Conservation (phyloP, 2,329 filamentous ascomycete species). For the Neonectria coccinea region DNA sequence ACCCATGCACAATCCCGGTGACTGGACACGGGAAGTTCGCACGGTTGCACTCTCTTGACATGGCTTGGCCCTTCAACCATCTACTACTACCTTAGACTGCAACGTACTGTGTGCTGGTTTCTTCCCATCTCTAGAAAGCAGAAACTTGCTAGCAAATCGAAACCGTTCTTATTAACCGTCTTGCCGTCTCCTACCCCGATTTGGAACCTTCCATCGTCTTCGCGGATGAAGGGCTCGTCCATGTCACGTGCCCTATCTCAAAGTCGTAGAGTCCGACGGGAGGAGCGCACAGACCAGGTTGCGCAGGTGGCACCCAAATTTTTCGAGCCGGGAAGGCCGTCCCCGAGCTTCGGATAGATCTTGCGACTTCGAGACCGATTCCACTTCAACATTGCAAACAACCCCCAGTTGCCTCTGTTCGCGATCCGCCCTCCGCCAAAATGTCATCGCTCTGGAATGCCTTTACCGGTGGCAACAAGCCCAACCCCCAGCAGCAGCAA, state of each 20-base stretch:
- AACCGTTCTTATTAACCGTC: neutral
- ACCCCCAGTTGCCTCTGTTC: conserved; percentile 30
- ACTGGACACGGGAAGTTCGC: neutral
- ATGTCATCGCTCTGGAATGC: conserved; percentile 73
- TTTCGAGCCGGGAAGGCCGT: conserved; percentile 43
- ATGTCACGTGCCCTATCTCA: conserved; percentile 31
- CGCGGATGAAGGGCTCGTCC: conserved; percentile 20
- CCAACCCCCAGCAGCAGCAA: conserved; percentile 55
- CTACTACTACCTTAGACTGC: no score
- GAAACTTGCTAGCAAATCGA: neutral
- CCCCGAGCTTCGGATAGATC: conserved; percentile 42
- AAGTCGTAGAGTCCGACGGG: conserved; percentile 25
- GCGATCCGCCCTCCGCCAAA: conserved; percentile 34
- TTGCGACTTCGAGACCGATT: conserved; percentile 40
- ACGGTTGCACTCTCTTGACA: neutral
- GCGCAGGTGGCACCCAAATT: conserved; percentile 46
- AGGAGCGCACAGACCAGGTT: conserved; percentile 42
- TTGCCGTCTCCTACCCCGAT: neutral
- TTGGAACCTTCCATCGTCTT: conserved; percentile 7
- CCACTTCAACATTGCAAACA: conserved; percentile 32
- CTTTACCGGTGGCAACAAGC: conserved; percentile 70
- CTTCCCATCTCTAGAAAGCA: neutral
- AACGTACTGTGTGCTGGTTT: neutral
- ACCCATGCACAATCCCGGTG: neutral
- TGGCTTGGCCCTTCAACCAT: neutral